Evolutionary conservation across 306 rosid species (phyloP).

Genomic region (Heteromeles arbutifolia): DNA sequence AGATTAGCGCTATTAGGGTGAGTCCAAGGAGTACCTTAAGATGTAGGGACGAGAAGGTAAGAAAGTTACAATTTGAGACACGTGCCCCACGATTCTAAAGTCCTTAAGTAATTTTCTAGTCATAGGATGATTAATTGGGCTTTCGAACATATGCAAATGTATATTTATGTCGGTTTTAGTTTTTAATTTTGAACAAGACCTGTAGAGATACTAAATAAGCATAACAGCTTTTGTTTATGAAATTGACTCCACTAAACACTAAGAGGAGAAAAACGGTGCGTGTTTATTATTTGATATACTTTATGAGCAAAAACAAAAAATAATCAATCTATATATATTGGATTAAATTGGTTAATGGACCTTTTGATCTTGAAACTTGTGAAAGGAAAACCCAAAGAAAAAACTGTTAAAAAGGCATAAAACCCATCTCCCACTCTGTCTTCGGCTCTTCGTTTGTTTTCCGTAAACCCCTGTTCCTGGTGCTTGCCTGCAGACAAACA

Average conservation of each 20-base stretch:
- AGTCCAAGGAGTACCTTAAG: neutral
- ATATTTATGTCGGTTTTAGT: neutral
- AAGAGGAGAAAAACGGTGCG: too few relatives aligned
- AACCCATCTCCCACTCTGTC: neutral
- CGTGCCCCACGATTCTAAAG: neutral
- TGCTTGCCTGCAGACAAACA: neutral
- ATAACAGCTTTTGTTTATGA: too few relatives aligned
- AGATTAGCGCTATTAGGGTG: too few relatives aligned
- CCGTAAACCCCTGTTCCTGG: neutral
- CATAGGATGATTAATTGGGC: too few relatives aligned
- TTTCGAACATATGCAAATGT: too few relatives aligned
- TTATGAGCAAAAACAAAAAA: neutral
- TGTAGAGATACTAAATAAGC: rapidly evolving
- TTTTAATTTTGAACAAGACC: neutral
- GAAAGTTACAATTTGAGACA: neutral
- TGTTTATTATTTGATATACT: neutral
- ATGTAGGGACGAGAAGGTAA: neutral
- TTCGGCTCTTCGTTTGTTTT: neutral
- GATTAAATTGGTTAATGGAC: neutral
- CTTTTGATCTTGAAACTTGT: too few relatives aligned
- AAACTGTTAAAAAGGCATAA: neutral
- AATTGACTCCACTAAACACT: too few relatives aligned
- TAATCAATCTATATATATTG: neutral
- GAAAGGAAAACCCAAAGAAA: neutral
- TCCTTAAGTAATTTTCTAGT: neutral